Evolutionary conservation across 1,284 basidiomycete species (phyloP).

Genomic region (Flammula alnicola): DNA sequence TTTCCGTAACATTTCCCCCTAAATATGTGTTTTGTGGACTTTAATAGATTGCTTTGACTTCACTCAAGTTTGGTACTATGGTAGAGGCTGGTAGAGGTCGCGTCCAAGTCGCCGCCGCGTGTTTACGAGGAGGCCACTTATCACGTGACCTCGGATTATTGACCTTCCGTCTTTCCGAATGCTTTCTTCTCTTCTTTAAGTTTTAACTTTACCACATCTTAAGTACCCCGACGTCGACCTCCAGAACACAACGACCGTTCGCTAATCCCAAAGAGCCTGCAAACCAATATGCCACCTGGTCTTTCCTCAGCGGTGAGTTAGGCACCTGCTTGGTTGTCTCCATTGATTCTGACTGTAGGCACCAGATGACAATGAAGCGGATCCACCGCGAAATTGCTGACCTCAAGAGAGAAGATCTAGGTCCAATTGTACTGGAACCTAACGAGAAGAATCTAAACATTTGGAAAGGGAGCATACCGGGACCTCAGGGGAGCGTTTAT

Average conservation of each 20-base stretch:
- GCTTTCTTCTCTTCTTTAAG: neutral
- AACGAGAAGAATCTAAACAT: conserved; percentile 61
- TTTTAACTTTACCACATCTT: too few relatives aligned
- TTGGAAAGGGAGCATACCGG: conserved; percentile 78
- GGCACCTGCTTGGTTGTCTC: neutral
- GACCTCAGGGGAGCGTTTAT: conserved; percentile 86
- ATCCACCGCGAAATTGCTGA: conserved; percentile 89
- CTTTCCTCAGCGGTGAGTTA: conserved; percentile 28
- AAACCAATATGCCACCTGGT: conserved; percentile 28
- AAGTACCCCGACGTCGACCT: too few relatives aligned
- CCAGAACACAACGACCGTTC: too few relatives aligned
- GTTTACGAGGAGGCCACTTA: neutral
- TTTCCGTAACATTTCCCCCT: too few relatives aligned
- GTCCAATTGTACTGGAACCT: conserved; percentile 73
- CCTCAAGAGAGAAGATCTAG: conserved; percentile 83
- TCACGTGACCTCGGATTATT: neutral
- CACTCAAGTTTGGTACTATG: too few relatives aligned
- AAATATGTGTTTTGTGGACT: too few relatives aligned
- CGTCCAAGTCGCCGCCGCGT: neutral
- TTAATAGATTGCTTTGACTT: too few relatives aligned
- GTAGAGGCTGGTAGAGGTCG: neutral
- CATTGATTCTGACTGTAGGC: neutral
- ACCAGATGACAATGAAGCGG: conserved; percentile 82
- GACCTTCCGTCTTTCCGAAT: neutral
- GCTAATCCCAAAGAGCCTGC: too few relatives aligned